These are phyloP conservation scores for Tremellales sp. DNA, from an alignment of 1,284 basidiomycete species.

Conservation along the genomic window DNA sequence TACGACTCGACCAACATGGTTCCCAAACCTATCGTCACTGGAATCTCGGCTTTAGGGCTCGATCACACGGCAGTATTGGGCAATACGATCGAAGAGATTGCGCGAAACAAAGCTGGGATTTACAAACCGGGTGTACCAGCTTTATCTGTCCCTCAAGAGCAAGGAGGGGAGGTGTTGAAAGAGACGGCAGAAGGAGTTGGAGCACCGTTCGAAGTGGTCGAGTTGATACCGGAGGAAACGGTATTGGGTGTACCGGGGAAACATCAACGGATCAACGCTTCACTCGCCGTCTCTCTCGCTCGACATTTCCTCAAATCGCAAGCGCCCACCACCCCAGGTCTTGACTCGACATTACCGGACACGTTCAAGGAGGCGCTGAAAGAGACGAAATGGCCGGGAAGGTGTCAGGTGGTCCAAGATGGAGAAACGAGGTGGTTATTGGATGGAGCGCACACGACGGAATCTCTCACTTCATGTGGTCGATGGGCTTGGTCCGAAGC, in stretches of 20 bases:
- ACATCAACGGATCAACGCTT: constrained; percentile 89
- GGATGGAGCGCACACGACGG: constrained; percentile 92
- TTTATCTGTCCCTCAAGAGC: constrained; percentile 70
- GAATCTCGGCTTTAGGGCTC: constrained; percentile 83
- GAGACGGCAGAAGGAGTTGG: constrained; percentile 64
- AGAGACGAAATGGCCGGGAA: constrained; percentile 85
- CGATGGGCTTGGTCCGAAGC: constrained; percentile 59
- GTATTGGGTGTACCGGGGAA: constrained; percentile 74
- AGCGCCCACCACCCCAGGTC: constrained; percentile 12
- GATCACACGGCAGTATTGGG: constrained; percentile 92
- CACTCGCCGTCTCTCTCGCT: constrained; percentile 74
- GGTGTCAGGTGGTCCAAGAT: constrained; percentile 80
- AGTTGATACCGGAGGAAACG: constrained; percentile 26
- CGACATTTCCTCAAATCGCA: constrained; percentile 61
- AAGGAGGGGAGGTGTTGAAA: constrained; percentile 64
- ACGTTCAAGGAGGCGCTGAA: constrained; percentile 63
- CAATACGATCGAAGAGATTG: constrained; percentile 84
- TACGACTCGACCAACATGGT: constrained; percentile 98
- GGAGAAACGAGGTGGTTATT: constrained; percentile 71
- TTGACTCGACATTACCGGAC: constrained; percentile 50
- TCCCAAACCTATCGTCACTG: constrained; percentile 81
- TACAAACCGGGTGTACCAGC: constrained; percentile 89
- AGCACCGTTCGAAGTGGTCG: constrained; percentile 47
- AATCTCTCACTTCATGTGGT: constrained; percentile 81
- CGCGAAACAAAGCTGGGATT: constrained; percentile 94